Base-by-base conservation (phyloP, 2,329 filamentous ascomycete genomes). In the Trichoderma citrinoviride region DNA sequence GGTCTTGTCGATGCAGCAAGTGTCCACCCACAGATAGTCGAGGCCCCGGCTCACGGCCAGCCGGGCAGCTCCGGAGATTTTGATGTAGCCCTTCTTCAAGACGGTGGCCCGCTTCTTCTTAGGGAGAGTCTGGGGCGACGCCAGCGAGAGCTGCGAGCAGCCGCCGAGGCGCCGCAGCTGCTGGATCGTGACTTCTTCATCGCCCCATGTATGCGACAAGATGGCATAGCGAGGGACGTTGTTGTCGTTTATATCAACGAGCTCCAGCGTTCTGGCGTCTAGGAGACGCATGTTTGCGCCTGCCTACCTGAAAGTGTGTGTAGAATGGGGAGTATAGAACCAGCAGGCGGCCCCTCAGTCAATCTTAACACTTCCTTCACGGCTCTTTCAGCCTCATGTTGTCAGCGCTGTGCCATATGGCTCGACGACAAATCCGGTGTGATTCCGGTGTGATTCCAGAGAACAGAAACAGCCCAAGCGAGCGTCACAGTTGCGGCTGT, bases 141-240 rank as follows among this genome's bases (percentile, higher is more conserved):
- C 19, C 2, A 17, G 19, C 6, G 50, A 54, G 27, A 70, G 54
- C 14, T 49, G 64, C 14, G 49, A 33, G 17, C 44, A 29, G 5
- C 40, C 40, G 43, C 43, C 58, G n/a, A 72, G 56, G n/a, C 57
- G 56, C 21, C 64, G 64, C 40, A 65, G 41, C 46, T 73, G 70
- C 55, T 74, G 69, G 41, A 71, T 71, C 2, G 69, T 68, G 3
- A 72, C 67, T 47, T 75, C 72, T 27, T 67, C 71, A 8, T 56
- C 25, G 44, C 68, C 69, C 73, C 73, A 75, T 1, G 70, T 73
- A 40, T 75, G 73, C 3, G 73, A 75, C 7, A 75, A 66, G 55
- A 75, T 73, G 43, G 72, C 71, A 37, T 73, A 74, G 1, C 66
- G 66, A 2, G 72, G 72, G 25, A 66, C 40, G 3, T 25, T 19